These are phyloP conservation scores for Jamesozyma rosinii DNA, from an alignment of 805 yeast genomes.

Conservation along the genomic window DNA sequence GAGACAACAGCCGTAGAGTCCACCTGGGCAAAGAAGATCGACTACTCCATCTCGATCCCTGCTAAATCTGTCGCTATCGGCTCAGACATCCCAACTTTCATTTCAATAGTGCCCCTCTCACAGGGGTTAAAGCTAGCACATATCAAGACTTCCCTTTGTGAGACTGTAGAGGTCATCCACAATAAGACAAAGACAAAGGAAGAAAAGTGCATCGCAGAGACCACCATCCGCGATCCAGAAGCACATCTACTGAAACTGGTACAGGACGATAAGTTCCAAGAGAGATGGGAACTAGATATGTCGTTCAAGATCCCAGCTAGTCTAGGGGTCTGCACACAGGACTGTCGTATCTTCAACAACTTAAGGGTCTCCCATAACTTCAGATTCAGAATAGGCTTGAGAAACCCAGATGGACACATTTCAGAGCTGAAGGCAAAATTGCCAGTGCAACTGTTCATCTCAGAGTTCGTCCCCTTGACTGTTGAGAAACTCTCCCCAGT, in stretches of 20 bases:
- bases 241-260: constrained; percentile 24
- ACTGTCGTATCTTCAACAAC: constrained; percentile 60
- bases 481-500: constrained; percentile 13
- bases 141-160: constrained; percentile 60
- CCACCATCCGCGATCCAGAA: constrained; percentile 36
- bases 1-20: constrained; percentile 92
- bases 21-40: constrained; percentile 91
- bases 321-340: constrained; percentile 73
- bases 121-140: constrained; percentile 75
- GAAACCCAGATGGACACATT: constrained; percentile 85
- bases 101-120: constrained; percentile 65
- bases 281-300: constrained; percentile 67
- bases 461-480: constrained; percentile 69
- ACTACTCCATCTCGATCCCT: constrained; percentile 79
- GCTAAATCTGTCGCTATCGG: constrained; percentile 87
- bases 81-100: constrained; percentile 57
- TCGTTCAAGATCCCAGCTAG: constrained; percentile 60
- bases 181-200: constrained; percentile 50
- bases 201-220: constrained; percentile 54
- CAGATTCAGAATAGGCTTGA: constrained; percentile 66
- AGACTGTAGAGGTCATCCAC: constrained; percentile 55
- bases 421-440: constrained; percentile 86
- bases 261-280: constrained; percentile 34
- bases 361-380: constrained; percentile 84
- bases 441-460: constrained; percentile 67